These are phyloP conservation scores for Phycomyces nitens DNA, from an alignment of 192 early-diverging fungal genomes.

Conservation along the genomic window DNA sequence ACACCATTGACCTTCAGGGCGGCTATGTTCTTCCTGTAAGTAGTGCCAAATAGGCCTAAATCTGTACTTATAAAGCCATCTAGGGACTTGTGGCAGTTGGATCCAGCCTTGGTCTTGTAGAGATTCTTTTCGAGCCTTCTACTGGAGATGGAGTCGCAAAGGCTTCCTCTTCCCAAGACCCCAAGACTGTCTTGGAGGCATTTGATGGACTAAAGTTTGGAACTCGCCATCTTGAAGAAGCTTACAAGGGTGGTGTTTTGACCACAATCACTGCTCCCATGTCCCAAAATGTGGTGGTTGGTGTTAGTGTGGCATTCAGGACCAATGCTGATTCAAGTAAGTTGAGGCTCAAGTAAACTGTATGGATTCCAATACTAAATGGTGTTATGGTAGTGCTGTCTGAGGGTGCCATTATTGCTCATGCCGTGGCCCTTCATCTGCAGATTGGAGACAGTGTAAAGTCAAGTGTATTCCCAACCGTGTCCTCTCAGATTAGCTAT, in stretches of 20 bases:
- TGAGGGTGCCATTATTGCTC: constrained; percentile 41
- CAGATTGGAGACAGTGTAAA: constrained; percentile 48
- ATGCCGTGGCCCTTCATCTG: constrained; percentile 58
- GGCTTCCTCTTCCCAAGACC: constrained; percentile 8
- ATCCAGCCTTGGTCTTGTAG: constrained; percentile 57
- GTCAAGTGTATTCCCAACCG: constrained; percentile 39
- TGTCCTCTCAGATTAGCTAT: constrained; percentile 51
- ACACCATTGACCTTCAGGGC: constrained; percentile 50
- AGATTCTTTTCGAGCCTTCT: constrained; percentile 44
- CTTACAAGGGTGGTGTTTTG: constrained; percentile 59
- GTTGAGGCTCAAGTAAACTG: no score
- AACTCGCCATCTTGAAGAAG: constrained; percentile 48
- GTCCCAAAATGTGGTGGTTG: constrained; percentile 50
- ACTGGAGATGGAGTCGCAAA: no score
- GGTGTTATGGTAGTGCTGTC: constrained; percentile 29
- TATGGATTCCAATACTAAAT: constrained; percentile 2
- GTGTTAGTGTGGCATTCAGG: constrained; percentile 64
- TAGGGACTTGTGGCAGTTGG: constrained; percentile 60
- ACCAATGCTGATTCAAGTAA: constrained; percentile 54
- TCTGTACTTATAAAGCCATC: no score
- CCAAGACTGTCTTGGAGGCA: constrained; percentile 39
- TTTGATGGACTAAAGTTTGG: constrained; percentile 69
- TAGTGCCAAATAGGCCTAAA: not conserved
- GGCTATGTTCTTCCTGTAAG: constrained; percentile 59
- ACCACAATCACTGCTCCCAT: constrained; percentile 55